phyloP scores from a whole-genome alignment of 2,329 filamentous ascomycete species.

The Aspergillus puulaauensis region DNA sequence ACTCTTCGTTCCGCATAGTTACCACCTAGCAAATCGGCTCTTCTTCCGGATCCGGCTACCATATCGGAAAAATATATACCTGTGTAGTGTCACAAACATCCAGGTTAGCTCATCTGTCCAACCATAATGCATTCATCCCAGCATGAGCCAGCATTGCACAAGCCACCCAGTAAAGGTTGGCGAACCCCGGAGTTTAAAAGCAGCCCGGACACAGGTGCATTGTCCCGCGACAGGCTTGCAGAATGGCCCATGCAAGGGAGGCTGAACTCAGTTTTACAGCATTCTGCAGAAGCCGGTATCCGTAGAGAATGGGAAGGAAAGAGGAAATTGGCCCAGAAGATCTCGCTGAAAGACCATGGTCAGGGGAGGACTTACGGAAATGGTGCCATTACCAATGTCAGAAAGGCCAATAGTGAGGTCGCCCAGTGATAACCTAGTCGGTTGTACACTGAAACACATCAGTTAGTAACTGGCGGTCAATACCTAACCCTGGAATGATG shows the following conservation, averaged over 20 bases:
- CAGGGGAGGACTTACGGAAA: conserved; percentile 42
- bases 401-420: conserved; percentile 43
- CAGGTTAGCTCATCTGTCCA: conserved; percentile 6
- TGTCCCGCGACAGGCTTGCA: conserved; percentile 10
- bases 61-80: conserved; percentile 46
- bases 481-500: not conserved
- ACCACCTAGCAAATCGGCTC: conserved; percentile 39
- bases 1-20: conserved; percentile 12
- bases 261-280: conserved; percentile 1
- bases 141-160: not conserved
- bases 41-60: conserved; percentile 42
- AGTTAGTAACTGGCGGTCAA: conserved; percentile 24
- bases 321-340: conserved; percentile 1
- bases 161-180: not conserved
- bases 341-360: not conserved
- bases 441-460: conserved; percentile 42
- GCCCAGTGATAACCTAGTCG: conserved; percentile 49
- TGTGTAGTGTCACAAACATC: conserved; percentile 17
- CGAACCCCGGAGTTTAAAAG: conserved; percentile 1
- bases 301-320: not conserved
- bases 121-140: conserved; percentile 5
- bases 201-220: conserved; percentile 8
- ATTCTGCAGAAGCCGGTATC: conserved; percentile 6
- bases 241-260: conserved; percentile 15
- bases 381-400: conserved; percentile 45